Evolutionary conservation across 75 land plant species (phyloP).

Genomic region (Picea sitchensis): DNA sequence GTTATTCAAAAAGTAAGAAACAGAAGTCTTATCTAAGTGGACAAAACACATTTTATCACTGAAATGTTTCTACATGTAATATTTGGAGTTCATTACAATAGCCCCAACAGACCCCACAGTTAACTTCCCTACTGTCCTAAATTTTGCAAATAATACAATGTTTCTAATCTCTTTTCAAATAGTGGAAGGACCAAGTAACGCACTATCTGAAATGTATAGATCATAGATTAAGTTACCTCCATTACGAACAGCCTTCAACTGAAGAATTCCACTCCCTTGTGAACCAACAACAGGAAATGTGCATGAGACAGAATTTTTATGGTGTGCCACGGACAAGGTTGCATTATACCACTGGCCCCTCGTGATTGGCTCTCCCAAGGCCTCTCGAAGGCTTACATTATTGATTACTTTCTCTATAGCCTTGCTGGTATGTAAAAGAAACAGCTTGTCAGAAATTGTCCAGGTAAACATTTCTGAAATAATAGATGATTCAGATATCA

Average conservation of each 20-base stretch:
- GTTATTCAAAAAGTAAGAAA: too few species aligned
- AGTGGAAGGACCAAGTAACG: background rate
- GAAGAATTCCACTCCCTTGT: slow-evolving; percentile 62
- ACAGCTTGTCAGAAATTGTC: background rate
- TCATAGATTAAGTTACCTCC: slow-evolving; percentile 32
- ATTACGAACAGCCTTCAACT: slow-evolving; percentile 65
- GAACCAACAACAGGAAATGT: slow-evolving; percentile 79
- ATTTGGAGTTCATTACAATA: background rate
- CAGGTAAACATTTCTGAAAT: background rate
- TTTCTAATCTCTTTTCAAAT: background rate
- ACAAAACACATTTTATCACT: background rate
- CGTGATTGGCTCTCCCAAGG: slow-evolving; percentile 68
- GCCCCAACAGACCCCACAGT: background rate
- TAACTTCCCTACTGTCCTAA: background rate
- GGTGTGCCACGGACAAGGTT: slow-evolving; percentile 68
- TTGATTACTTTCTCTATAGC: slow-evolving; percentile 55
- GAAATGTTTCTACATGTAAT: background rate
- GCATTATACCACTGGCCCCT: slow-evolving; percentile 89
- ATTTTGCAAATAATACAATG: background rate
- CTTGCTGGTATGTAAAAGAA: slow-evolving; percentile 36
- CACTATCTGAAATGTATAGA: background rate
- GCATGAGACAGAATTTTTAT: slow-evolving; percentile 69
- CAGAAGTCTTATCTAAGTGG: too few species aligned
- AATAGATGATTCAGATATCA: background rate
- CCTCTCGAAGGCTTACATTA: slow-evolving; percentile 34